phyloP scores from a whole-genome alignment of 805 yeast genomes.

The Torulaspora quercuum region DNA sequence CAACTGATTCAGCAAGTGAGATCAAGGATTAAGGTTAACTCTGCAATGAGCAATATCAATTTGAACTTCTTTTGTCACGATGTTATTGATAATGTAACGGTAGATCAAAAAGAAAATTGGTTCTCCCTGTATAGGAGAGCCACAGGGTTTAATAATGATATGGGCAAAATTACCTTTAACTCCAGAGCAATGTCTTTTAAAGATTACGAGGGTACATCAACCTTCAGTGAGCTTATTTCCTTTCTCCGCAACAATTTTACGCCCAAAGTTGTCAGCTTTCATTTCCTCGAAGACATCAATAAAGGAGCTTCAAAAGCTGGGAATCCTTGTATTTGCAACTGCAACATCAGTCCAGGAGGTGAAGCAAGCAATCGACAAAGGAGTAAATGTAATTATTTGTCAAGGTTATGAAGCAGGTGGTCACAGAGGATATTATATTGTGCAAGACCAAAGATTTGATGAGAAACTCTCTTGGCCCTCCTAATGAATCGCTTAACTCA shows the following conservation, averaged over 20 bases:
- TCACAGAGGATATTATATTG: constrained; percentile 51
- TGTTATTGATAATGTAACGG: constrained; percentile 16
- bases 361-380: constrained; percentile 26
- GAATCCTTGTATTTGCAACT: constrained; percentile 44
- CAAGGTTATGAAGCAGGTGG: constrained; percentile 70
- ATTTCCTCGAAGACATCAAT: constrained; percentile 42
- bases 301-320: constrained; percentile 35
- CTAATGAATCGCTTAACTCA: constrained; percentile 7
- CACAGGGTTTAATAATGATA: constrained; percentile 4
- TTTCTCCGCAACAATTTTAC: constrained; percentile 17
- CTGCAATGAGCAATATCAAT: constrained; percentile 33
- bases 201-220: constrained; percentile 21
- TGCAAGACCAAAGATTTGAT: constrained; percentile 31
- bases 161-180: constrained; percentile 3
- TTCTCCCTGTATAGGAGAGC: constrained; percentile 15
- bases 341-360: constrained; percentile 50
- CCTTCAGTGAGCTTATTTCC: constrained; percentile 9
- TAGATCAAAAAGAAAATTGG: constrained; percentile 25
- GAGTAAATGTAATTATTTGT: constrained; percentile 48
- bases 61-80: constrained; percentile 49
- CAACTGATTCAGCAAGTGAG: constrained; percentile 15
- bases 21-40: constrained; percentile 8
- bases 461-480: constrained; percentile 5
- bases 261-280: constrained; percentile 51
- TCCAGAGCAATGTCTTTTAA: constrained; percentile 17